Conservation (phyloP, 768 basidiomycete genomes). For the Botryobasidium botryosum region DNA sequence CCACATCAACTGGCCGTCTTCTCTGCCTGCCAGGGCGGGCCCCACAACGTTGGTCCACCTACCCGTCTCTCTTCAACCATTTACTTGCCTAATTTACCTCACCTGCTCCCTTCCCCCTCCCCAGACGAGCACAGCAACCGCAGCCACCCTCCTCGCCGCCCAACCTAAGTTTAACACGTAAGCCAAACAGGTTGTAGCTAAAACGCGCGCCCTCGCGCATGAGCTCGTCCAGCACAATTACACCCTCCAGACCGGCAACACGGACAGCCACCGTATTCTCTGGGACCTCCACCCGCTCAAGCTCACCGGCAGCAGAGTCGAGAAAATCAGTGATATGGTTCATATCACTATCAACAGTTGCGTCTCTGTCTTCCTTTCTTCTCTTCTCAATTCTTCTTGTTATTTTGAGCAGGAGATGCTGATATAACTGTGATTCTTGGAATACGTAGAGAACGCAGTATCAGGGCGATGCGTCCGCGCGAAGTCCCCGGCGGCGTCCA, state of each 20-base stretch:
- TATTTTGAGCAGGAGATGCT: neutral
- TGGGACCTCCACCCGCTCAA: constrained; percentile 95
- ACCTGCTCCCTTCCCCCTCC: too few species aligned
- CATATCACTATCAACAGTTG: constrained; percentile 95
- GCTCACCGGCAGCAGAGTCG: constrained; percentile 91
- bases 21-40: constrained; percentile 99
- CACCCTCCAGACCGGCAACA: constrained; percentile 91
- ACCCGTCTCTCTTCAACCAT: constrained; percentile 1
- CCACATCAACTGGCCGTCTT: constrained; percentile 95
- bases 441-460: constrained; percentile 73
- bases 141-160: constrained; percentile 79
- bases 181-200: constrained; percentile 86
- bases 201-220: constrained; percentile 61
- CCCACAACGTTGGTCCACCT: constrained; percentile 63
- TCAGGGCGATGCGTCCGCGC: constrained; percentile 88
- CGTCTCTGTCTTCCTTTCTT: constrained; percentile 10
- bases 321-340: constrained; percentile 93
- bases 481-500: constrained; percentile 95
- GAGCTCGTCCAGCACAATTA: constrained; percentile 66
- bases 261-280: constrained; percentile 94
- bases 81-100: neutral
- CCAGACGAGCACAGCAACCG: constrained; percentile 86
- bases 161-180: constrained; percentile 82
- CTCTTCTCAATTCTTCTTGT: neutral
- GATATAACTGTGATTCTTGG: constrained; percentile 2